Base-by-base conservation (phyloP, 257 asterid genomes). In the Nicotiana benthamiana region DNA sequence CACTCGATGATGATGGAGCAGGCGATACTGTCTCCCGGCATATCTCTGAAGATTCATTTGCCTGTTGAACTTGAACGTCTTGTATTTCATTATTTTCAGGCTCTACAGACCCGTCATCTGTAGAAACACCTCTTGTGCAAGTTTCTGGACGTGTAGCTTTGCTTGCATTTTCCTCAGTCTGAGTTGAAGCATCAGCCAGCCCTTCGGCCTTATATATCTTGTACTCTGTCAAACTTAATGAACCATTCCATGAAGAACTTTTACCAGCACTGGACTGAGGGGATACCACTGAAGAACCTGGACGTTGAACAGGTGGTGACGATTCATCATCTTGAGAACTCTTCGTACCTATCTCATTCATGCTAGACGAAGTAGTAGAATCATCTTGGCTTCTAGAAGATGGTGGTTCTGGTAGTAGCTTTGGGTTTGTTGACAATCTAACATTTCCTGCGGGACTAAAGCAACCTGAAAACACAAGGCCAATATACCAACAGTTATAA, bases 111-210 rank as follows among this genome's bases (percentile, higher is more conserved):
- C 88, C 88, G 18, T 95, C 98, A 60, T 93, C 97, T 6, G 97
- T 93, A 6, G 95, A 91, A 79, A 93, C 92, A 26, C 96, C 98
- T 83, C 93, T 80, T 11, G 87, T 86, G 83, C 94, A 91, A 61
- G 92, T 88, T 75, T 87, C 91, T 46, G 81, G 91, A 70, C 86
- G 80, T 83, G 52, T 80, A 52, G 77, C 83, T 80, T 80, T 82
- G 83, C 75, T 81, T 54, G 86, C 75, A 68, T 84, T 89, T 72
- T 91, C 98, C 65, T 96, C 98, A 0, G 99, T 96, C 87, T 96
- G 99, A 67, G 98, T 96, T 32, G 97, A 89, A 79, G 98, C 99
- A 89, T 96, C 97, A 46, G 99, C 91, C 27, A 88, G 90, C 15
- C 97, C 88, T 26, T 89, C 92, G 24, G 74, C 89, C 80, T 92